phyloP scores from a whole-genome alignment of 371 early-diverging fungal species.

The Mycotypha africana region DNA sequence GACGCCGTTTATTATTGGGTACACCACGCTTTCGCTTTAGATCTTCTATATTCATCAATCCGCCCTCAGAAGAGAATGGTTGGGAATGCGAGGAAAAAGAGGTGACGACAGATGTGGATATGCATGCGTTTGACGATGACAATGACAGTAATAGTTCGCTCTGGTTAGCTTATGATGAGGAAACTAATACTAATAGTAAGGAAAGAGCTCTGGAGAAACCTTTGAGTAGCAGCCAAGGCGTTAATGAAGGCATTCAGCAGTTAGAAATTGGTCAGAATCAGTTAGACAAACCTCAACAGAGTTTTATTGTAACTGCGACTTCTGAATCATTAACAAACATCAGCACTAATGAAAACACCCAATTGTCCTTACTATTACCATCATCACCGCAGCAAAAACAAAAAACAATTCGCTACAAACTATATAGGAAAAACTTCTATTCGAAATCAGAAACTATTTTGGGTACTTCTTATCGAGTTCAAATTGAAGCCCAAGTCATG shows the following conservation, averaged over 20 bases:
- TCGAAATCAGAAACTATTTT: constrained; percentile 27
- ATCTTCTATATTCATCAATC: constrained; percentile 15
- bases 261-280: background rate
- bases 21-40: constrained; percentile 33
- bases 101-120: background rate
- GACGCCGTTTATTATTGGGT: constrained; percentile 29
- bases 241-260: background rate
- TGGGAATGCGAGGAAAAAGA: constrained; percentile 8
- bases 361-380: too few relatives aligned
- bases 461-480: constrained; percentile 30
- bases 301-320: background rate
- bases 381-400: too few relatives aligned
- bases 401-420: background rate
- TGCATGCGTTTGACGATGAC: constrained; percentile 8
- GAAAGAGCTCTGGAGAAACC: background rate
- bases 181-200: background rate
- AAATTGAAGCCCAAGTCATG: constrained; percentile 31
- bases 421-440: constrained; percentile 24
- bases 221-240: background rate
- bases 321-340: background rate
- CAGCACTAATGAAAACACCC: background rate
- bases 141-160: constrained; percentile 12
- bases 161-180: constrained; percentile 11
- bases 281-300: too few relatives aligned
- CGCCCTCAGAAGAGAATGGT: constrained; percentile 16